phyloP scores from a whole-genome alignment of 2,329 filamentous ascomycete species.

The Metarhizium robertsii region DNA sequence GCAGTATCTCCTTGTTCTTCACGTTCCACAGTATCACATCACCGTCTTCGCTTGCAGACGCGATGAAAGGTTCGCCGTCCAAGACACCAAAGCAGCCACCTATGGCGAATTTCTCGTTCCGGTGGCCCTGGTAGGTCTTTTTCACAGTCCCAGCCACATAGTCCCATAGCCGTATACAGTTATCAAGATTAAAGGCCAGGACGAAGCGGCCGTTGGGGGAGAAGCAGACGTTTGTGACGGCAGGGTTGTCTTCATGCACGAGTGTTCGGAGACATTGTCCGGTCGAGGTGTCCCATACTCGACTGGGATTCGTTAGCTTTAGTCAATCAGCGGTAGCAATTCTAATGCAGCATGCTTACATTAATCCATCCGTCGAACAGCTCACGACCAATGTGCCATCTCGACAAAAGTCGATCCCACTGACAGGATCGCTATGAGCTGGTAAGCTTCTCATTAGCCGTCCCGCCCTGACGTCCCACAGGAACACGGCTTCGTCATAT shows the following conservation, averaged over 20 bases:
- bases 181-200: constrained; percentile 84
- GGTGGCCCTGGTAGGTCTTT: constrained; percentile 94
- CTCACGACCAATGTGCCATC: constrained; percentile 90
- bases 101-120: constrained; percentile 77
- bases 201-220: constrained; percentile 90
- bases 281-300: constrained; percentile 92
- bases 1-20: constrained; percentile 70
- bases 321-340: no score
- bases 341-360: constrained; percentile 39
- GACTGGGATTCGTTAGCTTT: constrained; percentile 32
- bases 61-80: constrained; percentile 50
- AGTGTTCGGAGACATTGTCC: constrained; percentile 92
- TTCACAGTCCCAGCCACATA: constrained; percentile 85
- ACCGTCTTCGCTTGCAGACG: constrained; percentile 81
- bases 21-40: constrained; percentile 86
- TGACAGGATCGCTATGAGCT: constrained; percentile 90
- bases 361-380: constrained; percentile 84
- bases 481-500: constrained; percentile 92
- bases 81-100: constrained; percentile 68
- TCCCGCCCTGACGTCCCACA: constrained; percentile 91
- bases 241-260: constrained; percentile 91
- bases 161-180: constrained; percentile 85
- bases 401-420: constrained; percentile 83
- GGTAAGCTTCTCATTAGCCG: constrained; percentile 83
- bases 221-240: constrained; percentile 83